Evolutionary conservation across 1,139 yeast species (phyloP).

Genomic region (Geotrichum restrictum): DNA sequence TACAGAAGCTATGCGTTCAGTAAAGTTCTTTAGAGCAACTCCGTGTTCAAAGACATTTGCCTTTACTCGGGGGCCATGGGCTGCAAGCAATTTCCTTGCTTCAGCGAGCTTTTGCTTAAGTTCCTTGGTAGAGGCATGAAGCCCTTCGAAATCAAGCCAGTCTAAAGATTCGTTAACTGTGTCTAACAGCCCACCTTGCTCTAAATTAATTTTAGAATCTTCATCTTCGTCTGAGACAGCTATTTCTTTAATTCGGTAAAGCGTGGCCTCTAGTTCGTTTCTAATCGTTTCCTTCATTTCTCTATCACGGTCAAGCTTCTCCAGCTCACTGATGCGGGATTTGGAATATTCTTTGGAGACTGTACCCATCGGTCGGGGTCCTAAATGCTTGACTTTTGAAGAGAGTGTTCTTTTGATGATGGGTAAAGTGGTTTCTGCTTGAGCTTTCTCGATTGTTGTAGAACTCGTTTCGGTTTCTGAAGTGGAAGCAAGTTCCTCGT

Average conservation of each 20-base stretch:
- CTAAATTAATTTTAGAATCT: background rate
- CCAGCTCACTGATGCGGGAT: constrained; percentile 31
- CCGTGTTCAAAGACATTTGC: background rate
- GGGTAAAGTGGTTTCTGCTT: background rate
- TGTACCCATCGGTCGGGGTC: constrained; percentile 35
- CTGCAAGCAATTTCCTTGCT: constrained; percentile 23
- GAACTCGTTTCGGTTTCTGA: background rate
- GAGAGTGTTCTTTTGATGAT: constrained; percentile 1
- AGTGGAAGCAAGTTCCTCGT: constrained; percentile 2
- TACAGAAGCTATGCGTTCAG: constrained; percentile 17
- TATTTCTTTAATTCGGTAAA: constrained; percentile 33
- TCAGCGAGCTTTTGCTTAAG: constrained; percentile 40
- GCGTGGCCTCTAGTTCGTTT: constrained; percentile 37
- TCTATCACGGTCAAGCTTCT: constrained; percentile 34
- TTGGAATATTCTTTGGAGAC: constrained; percentile 32
- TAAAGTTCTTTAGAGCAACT: background rate
- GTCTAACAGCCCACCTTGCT: constrained; percentile 4
- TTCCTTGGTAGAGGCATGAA: constrained; percentile 48
- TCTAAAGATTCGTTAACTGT: constrained; percentile 37
- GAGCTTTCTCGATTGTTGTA: background rate
- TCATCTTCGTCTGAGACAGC: background rate
- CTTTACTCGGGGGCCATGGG: background rate
- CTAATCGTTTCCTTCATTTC: constrained; percentile 34
- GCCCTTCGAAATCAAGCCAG: constrained; percentile 78
- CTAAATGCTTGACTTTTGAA: constrained; percentile 26